Base-by-base conservation (phyloP, 2,329 filamentous ascomycete genomes). In the Alternaria infectoria region DNA sequence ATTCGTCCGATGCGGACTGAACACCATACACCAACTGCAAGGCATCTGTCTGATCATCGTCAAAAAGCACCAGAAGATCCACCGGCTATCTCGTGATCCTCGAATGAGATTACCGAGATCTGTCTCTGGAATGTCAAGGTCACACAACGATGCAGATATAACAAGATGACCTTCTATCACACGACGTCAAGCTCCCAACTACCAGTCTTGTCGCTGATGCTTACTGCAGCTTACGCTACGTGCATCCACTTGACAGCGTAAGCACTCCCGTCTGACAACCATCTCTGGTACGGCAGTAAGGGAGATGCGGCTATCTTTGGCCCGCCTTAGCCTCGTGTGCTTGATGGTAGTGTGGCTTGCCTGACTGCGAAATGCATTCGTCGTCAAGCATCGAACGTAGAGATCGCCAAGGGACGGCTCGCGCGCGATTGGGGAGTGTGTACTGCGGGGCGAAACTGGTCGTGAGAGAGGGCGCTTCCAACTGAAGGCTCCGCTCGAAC, bases 191-290 rank as follows among this genome's bases (percentile, higher is more conserved):
- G 47, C 6, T 58, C 57, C 67, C 66, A 61, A 56, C 54, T 69
- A 70, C 70, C 64, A 32, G 70, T 65, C 63, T 66, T 62, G 60
- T 54, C 52, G 44, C 60, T 67, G 64, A 56, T 66, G 72, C 70
- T 75, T 68, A 74, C 72, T 64, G 70, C 67, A 49, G 69, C 69
- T 75, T 72, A 74, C 63, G 32, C 45, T 28, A 70, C 69, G 66
- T 75, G 72, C 68, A 67, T 60, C 32, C 10, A 61, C 10, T 25
- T 49, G 32, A 57, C 40, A 9, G 30, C 40, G 40, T 62, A 47
- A 65, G 56, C 66, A 65, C 56, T 40, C 61, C 43, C 59, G 63
- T 71, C 67, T 72, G 69, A 71, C 65, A 69, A 66, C 25, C 63
- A 71, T 64, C 43, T 44, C 17, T 54, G 19, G 55, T 46, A 44